A percentile compares a stretch with the other conserved stretches of the same genome.
These are phyloP conservation scores for Chytriomyces sp. DNA, from an alignment of 192 early-diverging fungal species.

Conservation along the genomic window DNA sequence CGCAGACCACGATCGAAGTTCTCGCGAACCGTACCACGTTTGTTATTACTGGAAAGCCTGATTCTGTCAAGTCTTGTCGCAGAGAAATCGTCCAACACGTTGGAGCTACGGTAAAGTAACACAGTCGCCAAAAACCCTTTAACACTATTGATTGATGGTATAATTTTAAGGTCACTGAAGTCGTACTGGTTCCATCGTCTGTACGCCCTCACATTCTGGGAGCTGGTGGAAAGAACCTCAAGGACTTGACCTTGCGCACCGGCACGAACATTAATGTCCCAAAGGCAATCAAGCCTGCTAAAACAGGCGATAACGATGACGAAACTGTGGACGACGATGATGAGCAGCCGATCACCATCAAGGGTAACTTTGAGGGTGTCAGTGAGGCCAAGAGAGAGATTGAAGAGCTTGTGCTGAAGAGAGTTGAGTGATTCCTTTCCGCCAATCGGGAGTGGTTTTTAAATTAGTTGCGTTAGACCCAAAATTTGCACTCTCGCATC, in stretches of 20 bases:
- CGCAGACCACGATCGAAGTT: constrained; percentile 80
- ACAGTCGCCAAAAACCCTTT: background rate
- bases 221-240: constrained; percentile 75
- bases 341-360: constrained; percentile 73
- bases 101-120: constrained; percentile 27
- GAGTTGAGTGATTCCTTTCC: constrained; percentile 41
- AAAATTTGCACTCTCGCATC: constrained; percentile 68
- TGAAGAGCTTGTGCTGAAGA: constrained; percentile 73
- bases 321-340: constrained; percentile 56
- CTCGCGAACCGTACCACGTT: constrained; percentile 81
- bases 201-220: constrained; percentile 85
- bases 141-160: background rate
- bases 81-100: constrained; percentile 65
- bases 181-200: constrained; percentile 72
- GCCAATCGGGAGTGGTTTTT: background rate
- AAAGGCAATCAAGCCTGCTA: constrained; percentile 45
- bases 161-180: constrained; percentile 42
- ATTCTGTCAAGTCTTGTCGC: constrained; percentile 76
- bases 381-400: constrained; percentile 83
- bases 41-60: constrained; percentile 79
- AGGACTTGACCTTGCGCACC: constrained; percentile 73
- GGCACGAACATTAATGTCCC: constrained; percentile 76
- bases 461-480: constrained; percentile 50
- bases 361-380: constrained; percentile 83
- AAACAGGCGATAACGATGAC: constrained; percentile 30